Percentiles rank a stretch among this genome's conserved stretches.
Evolutionary conservation across 2,329 filamentous ascomycete genomes (phyloP).

Genomic region (Westerdykella sp.): DNA sequence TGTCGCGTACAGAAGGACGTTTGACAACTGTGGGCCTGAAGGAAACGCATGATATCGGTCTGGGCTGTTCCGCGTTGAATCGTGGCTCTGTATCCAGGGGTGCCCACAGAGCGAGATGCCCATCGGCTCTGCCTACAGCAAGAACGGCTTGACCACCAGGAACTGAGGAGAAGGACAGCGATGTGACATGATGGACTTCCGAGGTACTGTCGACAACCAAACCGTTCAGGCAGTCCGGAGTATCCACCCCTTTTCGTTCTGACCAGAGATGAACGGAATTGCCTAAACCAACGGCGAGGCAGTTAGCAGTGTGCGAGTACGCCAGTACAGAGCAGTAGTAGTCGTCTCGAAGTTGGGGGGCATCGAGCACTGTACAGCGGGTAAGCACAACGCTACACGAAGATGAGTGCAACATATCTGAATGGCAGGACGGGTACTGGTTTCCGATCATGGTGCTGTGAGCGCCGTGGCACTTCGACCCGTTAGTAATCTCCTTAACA

Average conservation of each 20-base stretch:
- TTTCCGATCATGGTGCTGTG: constrained; percentile 21
- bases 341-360: constrained; percentile 82
- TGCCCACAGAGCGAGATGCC: constrained; percentile 71
- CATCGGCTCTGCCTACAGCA: constrained; percentile 75
- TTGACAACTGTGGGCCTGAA: constrained; percentile 63
- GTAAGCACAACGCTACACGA: constrained; percentile 24
- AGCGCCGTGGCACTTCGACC: constrained; percentile 20
- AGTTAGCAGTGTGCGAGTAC: constrained; percentile 68
- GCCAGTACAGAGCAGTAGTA: constrained; percentile 92
- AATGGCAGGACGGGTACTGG: constrained; percentile 67
- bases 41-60: constrained; percentile 69
- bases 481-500: constrained; percentile 8
- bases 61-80: constrained; percentile 67
- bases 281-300: constrained; percentile 76
- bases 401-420: constrained; percentile 51
- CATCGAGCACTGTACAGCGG: constrained; percentile 67
- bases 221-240: constrained; percentile 48
- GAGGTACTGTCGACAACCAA: constrained; percentile 38
- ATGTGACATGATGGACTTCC: constrained; percentile 57
- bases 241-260: constrained; percentile 61
- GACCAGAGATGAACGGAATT: constrained; percentile 84
- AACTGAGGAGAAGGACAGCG: constrained; percentile 80
- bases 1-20: constrained; percentile 45
- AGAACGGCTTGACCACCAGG: constrained; percentile 72
- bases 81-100: constrained; percentile 63